Evolutionary conservation across 139 green algal species (phyloP).

Genomic region (Coccomyxa sp.): DNA sequence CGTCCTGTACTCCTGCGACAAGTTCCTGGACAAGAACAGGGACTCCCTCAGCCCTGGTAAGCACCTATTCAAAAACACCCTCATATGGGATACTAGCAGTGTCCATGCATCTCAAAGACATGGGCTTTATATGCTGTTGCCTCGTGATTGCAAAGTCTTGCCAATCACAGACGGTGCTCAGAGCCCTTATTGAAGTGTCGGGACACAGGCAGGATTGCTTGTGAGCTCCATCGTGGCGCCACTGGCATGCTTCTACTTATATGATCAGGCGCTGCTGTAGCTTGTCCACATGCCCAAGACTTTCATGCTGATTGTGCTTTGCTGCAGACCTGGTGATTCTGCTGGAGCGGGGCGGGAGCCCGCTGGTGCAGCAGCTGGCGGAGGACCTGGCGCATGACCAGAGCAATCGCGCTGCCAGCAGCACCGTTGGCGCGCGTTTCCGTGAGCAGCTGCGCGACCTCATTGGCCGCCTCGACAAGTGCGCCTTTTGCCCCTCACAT

Average conservation of each 20-base stretch:
- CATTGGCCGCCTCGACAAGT: background rate
- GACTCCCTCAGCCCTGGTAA: constrained; percentile 36
- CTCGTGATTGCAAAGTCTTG: no score
- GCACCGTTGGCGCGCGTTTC: constrained; percentile 68
- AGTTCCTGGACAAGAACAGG: constrained; percentile 74
- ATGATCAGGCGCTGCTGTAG: no score
- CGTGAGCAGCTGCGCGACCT: constrained; percentile 57
- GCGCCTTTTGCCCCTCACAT: no score
- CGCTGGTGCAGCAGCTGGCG: constrained; percentile 53
- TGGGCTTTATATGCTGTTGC: no score
- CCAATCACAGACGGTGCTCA: no score
- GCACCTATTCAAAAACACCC: constrained; percentile 9
- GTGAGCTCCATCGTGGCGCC: no score
- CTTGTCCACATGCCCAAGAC: no score
- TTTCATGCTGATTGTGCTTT: no score
- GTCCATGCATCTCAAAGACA: constrained; percentile 14
- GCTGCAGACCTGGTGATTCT: constrained; percentile 75
- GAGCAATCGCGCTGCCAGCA: constrained; percentile 8
- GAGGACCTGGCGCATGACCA: constrained; percentile 48
- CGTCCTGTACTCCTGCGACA: constrained; percentile 41
- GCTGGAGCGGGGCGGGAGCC: constrained; percentile 37
- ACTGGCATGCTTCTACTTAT: no score
- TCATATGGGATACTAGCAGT: constrained; percentile 42
- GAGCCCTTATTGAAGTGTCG: no score
- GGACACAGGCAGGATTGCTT: no score